phyloP scores from a whole-genome alignment of 345 rosid species.

The Leavenworthia alabamica region DNA sequence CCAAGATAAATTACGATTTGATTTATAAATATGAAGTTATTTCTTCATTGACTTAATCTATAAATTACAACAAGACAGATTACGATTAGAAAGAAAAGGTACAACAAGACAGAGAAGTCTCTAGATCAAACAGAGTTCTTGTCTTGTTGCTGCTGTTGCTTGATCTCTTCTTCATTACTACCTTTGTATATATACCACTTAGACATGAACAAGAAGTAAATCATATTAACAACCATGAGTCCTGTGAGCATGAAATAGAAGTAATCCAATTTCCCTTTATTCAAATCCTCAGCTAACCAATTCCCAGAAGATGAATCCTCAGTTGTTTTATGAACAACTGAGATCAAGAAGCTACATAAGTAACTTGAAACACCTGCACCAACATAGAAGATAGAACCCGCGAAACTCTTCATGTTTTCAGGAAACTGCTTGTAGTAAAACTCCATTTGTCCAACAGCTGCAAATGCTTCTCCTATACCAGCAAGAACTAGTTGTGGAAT shows the following conservation, averaged over 20 bases:
- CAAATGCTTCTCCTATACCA: constrained; percentile 45
- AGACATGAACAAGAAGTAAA: constrained; percentile 31
- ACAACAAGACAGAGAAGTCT: constrained; percentile 1
- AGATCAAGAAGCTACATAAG: constrained; percentile 35
- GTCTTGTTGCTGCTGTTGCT: constrained; percentile 13
- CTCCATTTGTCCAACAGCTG: constrained; percentile 37
- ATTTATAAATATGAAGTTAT: neutral
- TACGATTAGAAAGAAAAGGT: neutral
- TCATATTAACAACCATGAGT: constrained; percentile 27
- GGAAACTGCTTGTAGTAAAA: constrained; percentile 54
- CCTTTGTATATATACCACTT: constrained; percentile 37
- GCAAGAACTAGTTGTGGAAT: constrained; percentile 45
- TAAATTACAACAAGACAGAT: neutral
- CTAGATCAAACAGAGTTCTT: constrained; percentile 25
- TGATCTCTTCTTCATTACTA: constrained; percentile 13
- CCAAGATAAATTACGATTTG: too few relatives aligned
- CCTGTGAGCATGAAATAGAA: constrained; percentile 39
- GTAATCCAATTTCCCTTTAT: constrained; percentile 40
- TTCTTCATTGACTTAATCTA: constrained; percentile 2
- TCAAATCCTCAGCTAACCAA: constrained; percentile 38
- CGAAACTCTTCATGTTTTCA: constrained; percentile 46
- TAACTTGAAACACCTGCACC: constrained; percentile 34
- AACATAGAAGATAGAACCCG: constrained; percentile 26
- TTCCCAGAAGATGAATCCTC: constrained; percentile 23
- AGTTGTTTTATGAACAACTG: constrained; percentile 25